Base-by-base conservation (phyloP, 2,329 filamentous ascomycete genomes). In the Sarocladium kiliense region DNA sequence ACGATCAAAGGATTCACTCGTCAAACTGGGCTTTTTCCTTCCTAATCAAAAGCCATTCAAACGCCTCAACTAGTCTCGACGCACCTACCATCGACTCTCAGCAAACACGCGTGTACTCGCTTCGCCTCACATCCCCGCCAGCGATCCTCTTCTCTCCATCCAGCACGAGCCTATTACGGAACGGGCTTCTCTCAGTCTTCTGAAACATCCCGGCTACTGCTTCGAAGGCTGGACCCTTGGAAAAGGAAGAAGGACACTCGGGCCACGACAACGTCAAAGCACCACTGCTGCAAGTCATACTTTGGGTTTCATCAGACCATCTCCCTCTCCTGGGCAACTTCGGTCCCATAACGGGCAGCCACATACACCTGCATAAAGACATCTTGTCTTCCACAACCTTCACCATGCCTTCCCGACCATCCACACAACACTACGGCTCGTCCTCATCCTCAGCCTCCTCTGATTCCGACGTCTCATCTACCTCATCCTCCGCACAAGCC, bases 381-480 rank as follows among this genome's bases (percentile, higher is more conserved):
- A 16, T 11, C 32, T 27, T 39, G 19, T 27, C 50, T 25, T 25
- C 32, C 5, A 41, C 39, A 14, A 36, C 30, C 49, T n/a, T 30
- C 39, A 36, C 30, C 44, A 56, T 34, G 37, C 53, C 53, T 53
- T 50, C 51, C 27, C 44, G 57, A 47, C 57, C 57, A 27, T 26
- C 51, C 42, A 58, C 50, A 50, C 51, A 53, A 19, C 57, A 58
- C 57, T 58, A 57, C 55, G 57, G 54, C 49, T 61, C 57, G 37
- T 57, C 54, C 25, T 55, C 57, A 49, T 58, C 56, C 50, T 61
- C 54, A 26, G 54, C 58, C 7, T 69, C 72, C 0, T 73, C 73
- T 58, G 74, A 74, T 62, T 75, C 75, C 37, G 73, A 75, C 57
- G 59, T 70, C 49, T 75, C 76, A 10, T 69, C 71, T 11, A 64